A percentile compares a stretch with the other conserved stretches of the same genome.
phyloP scores from a whole-genome alignment of 768 basidiomycete species.

The Suillus subluteus region DNA sequence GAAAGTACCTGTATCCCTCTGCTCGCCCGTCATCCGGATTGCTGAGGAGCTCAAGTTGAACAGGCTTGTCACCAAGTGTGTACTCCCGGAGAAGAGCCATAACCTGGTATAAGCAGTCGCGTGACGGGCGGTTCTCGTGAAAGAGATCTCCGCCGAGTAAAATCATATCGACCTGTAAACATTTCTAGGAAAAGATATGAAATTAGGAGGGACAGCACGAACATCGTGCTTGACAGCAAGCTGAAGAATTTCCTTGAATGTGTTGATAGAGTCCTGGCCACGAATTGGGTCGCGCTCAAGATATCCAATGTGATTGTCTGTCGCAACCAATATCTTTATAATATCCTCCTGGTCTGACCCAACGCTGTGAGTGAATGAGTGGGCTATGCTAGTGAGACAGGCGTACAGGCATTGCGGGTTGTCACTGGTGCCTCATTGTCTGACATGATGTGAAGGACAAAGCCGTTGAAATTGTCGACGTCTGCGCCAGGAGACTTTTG shows the following conservation, averaged over 20 bases:
- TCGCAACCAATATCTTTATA: slow-evolving; percentile 85
- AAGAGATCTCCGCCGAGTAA: slow-evolving; percentile 96
- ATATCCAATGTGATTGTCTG: slow-evolving; percentile 96
- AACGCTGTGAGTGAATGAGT: background rate
- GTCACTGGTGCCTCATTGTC: background rate
- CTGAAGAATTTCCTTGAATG: slow-evolving; percentile 92
- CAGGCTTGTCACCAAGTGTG: slow-evolving; percentile 84
- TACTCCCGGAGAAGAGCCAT: slow-evolving; percentile 91
- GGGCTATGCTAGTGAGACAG: background rate
- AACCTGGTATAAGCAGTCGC: slow-evolving; percentile 87
- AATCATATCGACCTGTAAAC: slow-evolving; percentile 88
- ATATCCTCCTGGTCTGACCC: slow-evolving; percentile 62
- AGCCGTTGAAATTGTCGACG: background rate
- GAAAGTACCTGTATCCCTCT: slow-evolving; percentile 76
- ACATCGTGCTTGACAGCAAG: slow-evolving; percentile 89
- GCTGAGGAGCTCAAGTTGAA: slow-evolving; percentile 90
- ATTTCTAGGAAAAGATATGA: background rate
- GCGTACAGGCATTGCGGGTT: slow-evolving; percentile 2
- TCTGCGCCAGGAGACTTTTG: background rate
- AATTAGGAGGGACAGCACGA: slow-evolving; percentile 32
- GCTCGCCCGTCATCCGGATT: slow-evolving; percentile 92
- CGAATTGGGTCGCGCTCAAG: slow-evolving; percentile 92
- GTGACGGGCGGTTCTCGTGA: slow-evolving; percentile 94
- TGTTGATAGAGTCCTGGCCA: slow-evolving; percentile 93
- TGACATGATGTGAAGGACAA: background rate